phyloP scores from a whole-genome alignment of 805 yeast genomes.

The Sporopachydermia lactativora region DNA sequence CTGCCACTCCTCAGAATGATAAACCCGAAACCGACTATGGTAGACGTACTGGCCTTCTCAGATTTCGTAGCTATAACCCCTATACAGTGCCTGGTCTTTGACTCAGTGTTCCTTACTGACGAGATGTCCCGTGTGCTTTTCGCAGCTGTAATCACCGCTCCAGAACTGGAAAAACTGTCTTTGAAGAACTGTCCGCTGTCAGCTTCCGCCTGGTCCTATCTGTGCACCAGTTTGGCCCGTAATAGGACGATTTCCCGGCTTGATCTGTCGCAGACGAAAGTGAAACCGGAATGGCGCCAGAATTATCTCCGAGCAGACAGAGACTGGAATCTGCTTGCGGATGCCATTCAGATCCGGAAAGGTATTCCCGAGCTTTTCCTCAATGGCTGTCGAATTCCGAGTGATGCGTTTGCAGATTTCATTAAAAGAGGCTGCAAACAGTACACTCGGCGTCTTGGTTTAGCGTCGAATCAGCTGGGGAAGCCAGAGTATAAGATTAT shows the following conservation, averaged over 20 bases:
- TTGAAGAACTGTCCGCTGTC: constrained; percentile 68
- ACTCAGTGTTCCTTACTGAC: constrained; percentile 59
- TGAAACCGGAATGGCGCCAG: constrained; percentile 21
- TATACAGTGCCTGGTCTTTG: constrained; percentile 57
- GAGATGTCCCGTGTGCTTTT: constrained; percentile 70
- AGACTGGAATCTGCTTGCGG: constrained; percentile 73
- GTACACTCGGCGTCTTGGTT: constrained; percentile 50
- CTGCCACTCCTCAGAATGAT: constrained; percentile 54
- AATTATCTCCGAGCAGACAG: constrained; percentile 46
- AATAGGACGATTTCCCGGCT: constrained; percentile 42
- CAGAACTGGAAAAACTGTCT: constrained; percentile 55
- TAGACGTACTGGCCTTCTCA: constrained; percentile 77
- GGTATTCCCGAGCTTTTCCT: constrained; percentile 70
- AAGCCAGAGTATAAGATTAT: constrained; percentile 43
- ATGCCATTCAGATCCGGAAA: constrained; percentile 51
- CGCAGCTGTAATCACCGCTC: constrained; percentile 52
- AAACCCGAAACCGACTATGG: constrained; percentile 82
- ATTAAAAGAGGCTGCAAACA: constrained; percentile 40
- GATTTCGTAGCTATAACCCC: constrained; percentile 85
- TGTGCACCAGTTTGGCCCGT: constrained; percentile 62
- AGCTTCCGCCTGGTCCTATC: constrained; percentile 58
- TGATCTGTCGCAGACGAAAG: constrained; percentile 55
- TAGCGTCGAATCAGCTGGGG: constrained; percentile 59
- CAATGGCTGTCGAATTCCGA: constrained; percentile 54
- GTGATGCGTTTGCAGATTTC: constrained; percentile 37